These are phyloP conservation scores for Euphorbia schlechtendalii DNA, from an alignment of 441 rosid genomes.

Conservation along the genomic window DNA sequence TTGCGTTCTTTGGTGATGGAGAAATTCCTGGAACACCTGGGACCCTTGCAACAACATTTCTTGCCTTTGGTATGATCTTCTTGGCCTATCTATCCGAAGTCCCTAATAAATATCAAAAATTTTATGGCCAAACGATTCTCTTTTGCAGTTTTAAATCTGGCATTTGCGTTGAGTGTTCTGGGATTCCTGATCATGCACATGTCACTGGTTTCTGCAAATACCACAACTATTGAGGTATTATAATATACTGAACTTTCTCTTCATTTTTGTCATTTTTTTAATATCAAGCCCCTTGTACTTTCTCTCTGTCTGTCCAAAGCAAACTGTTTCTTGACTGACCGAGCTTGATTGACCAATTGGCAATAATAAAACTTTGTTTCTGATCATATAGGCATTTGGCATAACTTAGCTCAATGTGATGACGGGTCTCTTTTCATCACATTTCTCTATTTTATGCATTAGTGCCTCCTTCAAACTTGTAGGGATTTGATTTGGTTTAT, in stretches of 20 bases:
- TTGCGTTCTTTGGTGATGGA: conserved; percentile 76
- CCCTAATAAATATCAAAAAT: conserved; percentile 1
- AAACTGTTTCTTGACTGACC: too few species aligned
- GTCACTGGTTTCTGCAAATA: conserved; percentile 60
- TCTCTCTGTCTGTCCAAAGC: too few species aligned
- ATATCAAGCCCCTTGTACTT: not conserved
- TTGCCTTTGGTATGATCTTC: conserved; percentile 55
- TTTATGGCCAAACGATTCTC: conserved; percentile 13
- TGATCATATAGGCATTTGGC: too few species aligned
- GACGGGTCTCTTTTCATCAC: too few species aligned
- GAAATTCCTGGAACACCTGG: conserved; percentile 90
- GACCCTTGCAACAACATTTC: conserved; percentile 81
- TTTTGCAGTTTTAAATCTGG: conserved; percentile 65
- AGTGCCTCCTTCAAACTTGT: too few species aligned
- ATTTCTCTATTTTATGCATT: too few species aligned
- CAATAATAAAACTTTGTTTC: too few species aligned
- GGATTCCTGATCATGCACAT: conserved; percentile 86
- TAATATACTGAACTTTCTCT: conserved; percentile 13
- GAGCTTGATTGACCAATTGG: too few species aligned
- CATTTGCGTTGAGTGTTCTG: conserved; percentile 75
- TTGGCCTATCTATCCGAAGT: not conserved
- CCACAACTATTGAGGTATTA: conserved; percentile 82
- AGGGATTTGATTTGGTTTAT: too few species aligned
- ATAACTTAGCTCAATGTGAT: too few species aligned
- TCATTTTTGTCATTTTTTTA: not conserved